phyloP scores from a whole-genome alignment of 345 rosid genomes.

The Eucalyptus curtisii region DNA sequence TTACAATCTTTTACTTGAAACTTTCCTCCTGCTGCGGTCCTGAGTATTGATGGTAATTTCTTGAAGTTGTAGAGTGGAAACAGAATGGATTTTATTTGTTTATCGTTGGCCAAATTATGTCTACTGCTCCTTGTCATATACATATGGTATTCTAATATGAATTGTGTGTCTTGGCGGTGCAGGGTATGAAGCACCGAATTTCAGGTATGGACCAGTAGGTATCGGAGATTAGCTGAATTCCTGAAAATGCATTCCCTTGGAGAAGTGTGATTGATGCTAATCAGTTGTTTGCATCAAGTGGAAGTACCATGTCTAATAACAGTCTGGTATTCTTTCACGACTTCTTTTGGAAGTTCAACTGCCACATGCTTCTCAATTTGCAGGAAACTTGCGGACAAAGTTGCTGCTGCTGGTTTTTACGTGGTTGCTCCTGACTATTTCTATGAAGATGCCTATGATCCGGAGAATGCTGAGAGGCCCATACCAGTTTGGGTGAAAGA shows the following conservation, averaged over 20 bases:
- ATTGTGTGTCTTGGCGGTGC: not conserved
- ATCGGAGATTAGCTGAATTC: not conserved
- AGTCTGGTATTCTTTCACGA: not conserved
- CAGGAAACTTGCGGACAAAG: conserved; percentile 73
- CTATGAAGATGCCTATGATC: conserved; percentile 43
- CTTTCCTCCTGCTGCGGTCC: not conserved
- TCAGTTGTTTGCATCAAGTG: not conserved
- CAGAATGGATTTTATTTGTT: not conserved
- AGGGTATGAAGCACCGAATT: conserved; percentile 79
- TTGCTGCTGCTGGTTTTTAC: conserved; percentile 58
- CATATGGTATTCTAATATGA: not conserved
- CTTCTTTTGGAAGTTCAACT: not conserved
- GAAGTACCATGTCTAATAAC: not conserved
- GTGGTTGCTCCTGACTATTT: conserved; percentile 66
- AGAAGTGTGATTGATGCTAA: not conserved
- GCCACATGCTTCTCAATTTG: not conserved
- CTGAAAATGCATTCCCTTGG: not conserved
- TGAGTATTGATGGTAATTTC: not conserved
- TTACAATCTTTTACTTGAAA: not conserved
- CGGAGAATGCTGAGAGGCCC: conserved; percentile 24
- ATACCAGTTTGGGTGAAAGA: conserved; percentile 44
- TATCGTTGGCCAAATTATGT: not conserved
- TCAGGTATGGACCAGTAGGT: conserved; percentile 29
- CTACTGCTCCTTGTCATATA: not conserved
- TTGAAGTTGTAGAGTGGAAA: not conserved